Percentiles rank a stretch among this genome's conserved stretches.
Conservation (phyloP, 2,329 filamentous ascomycete genomes). For the Talaromyces sp. region DNA sequence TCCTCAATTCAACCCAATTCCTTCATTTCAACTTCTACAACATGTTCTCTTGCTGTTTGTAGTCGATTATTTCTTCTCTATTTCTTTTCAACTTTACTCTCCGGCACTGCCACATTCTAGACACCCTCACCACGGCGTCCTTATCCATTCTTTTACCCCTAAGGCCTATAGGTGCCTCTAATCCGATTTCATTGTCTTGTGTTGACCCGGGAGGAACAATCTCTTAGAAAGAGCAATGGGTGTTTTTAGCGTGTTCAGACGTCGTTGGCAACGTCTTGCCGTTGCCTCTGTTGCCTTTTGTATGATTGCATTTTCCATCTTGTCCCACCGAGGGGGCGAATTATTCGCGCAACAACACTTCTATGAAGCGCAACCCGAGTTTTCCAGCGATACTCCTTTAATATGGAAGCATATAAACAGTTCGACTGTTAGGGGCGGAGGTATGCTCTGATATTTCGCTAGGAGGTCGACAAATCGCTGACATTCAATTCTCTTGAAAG, state of each 20-base stretch:
- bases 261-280: slow-evolving; percentile 17
- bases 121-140: neutral
- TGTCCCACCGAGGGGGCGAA: slow-evolving; percentile 6
- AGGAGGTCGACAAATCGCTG: neutral
- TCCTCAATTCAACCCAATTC: neutral
- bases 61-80: neutral
- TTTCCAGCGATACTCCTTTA: slow-evolving; percentile 6
- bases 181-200: neutral
- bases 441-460: neutral
- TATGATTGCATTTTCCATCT: slow-evolving; percentile 4
- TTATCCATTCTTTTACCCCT: neutral
- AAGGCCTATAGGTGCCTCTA: slow-evolving; percentile 10
- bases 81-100: neutral
- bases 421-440: slow-evolving; percentile 13
- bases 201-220: neutral
- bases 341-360: neutral
- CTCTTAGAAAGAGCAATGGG: slow-evolving; percentile 4
- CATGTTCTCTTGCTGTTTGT: neutral
- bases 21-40: neutral
- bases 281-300: slow-evolving; percentile 12
- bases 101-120: neutral
- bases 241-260: slow-evolving; percentile 6
- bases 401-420: slow-evolving; percentile 14
- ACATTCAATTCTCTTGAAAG: slow-evolving; percentile 1
- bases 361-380: neutral